Base-by-base conservation (phyloP, 169 alveolate species). In the Plasmodium fragile region DNA sequence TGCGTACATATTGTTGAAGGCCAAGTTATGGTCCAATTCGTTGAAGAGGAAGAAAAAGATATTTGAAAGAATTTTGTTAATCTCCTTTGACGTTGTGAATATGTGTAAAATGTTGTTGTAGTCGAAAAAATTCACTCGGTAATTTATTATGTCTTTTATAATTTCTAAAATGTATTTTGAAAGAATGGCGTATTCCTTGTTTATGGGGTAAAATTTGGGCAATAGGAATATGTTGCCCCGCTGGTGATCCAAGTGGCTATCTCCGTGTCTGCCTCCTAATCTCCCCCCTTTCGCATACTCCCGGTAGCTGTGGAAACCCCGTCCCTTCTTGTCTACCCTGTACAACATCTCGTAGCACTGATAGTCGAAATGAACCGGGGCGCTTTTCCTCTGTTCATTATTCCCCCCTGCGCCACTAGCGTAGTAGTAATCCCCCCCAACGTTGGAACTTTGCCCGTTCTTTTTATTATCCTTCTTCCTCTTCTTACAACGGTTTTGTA, bases 291-390 rank as follows among this genome's bases (percentile, higher is more conserved):
- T 77, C 22, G 52, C 30, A 30, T 25, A 34, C 16, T 32, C 34
- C 22, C 32, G 25, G 72, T 59, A 30, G 30, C 52, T 22, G 22
- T 72, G 28, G 34, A 28, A 72, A 6, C 6, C 18, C 11, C 81
- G 34, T 41, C 81, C 49, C 71, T 55, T 73, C 32, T 69, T 77
- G 16, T 87, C 93, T 8, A 87, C 80, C 69, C 82, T 77, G 49
- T 87, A 87, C 53, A 87, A 87, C 41, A 87, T 77, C 69, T 87
- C 93, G 71, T 77, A 49, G 71, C 93, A 87, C 69, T 87, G 93
- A 28, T 87, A 87, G 45, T 87, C 83, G 49, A 87, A 87, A 39
- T 87, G 59, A 1, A 41, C n/a, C 6, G 82, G 11, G 52, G 22
- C 71, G 36, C 53, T 16, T 10, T 80, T 73, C 25, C 55, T 28